phyloP scores from a whole-genome alignment of 2,329 filamentous ascomycete species.

The Penicillium expansum region DNA sequence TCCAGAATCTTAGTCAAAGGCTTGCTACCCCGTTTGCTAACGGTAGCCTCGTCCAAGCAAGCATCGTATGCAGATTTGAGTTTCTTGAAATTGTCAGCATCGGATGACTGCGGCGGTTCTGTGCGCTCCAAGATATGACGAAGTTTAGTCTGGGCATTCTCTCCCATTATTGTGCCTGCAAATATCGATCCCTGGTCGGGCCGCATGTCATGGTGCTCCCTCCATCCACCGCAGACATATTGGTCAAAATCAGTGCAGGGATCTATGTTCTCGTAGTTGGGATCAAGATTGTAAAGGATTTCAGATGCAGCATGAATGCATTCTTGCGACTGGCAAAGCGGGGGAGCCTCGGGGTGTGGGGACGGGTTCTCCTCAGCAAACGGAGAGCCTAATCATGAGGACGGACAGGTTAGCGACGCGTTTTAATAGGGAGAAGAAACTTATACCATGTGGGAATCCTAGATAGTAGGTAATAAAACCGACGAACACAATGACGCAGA shows the following conservation, averaged over 20 bases:
- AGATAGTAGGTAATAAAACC: conserved; percentile 11
- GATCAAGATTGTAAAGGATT: conserved; percentile 61
- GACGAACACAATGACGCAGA: conserved; percentile 8
- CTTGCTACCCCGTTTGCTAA: conserved; percentile 54
- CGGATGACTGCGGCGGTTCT: conserved; percentile 32
- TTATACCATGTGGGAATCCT: conserved; percentile 7
- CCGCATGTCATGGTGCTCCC: conserved; percentile 61
- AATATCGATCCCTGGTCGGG: conserved; percentile 62
- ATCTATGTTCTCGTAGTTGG: conserved; percentile 61
- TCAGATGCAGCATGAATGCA: conserved; percentile 64
- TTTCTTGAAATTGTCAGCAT: conserved; percentile 59
- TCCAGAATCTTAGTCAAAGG: conserved; percentile 59
- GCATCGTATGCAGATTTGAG: conserved; percentile 63
- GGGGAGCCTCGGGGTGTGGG: conserved; percentile 17
- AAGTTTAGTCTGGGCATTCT: conserved; percentile 58
- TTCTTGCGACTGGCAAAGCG: conserved; percentile 56
- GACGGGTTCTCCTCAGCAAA: conserved; percentile 9
- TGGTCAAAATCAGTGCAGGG: conserved; percentile 68
- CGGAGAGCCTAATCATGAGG: background rate
- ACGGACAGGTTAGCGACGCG: background rate
- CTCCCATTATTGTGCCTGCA: conserved; percentile 60
- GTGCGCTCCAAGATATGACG: conserved; percentile 62
- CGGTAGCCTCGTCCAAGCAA: conserved; percentile 61
- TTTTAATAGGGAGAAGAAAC: background rate
- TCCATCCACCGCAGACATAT: conserved; percentile 66